Percentiles rank a stretch among this genome's conserved stretches.
phyloP scores from a whole-genome alignment of 1,284 basidiomycete genomes.

The Thelephora terrestris region DNA sequence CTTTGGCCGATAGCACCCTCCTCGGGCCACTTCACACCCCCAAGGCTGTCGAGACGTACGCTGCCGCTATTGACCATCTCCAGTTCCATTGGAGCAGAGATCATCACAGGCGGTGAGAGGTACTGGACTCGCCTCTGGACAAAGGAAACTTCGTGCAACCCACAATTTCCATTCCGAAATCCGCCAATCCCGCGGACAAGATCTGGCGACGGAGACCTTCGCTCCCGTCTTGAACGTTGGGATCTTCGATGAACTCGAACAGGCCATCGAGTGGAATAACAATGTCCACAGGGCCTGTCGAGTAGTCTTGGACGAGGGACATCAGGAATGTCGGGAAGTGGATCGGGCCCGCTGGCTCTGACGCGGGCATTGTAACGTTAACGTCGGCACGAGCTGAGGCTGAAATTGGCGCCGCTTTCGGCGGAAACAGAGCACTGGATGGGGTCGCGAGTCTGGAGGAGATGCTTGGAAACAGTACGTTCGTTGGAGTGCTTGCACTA shows the following conservation, averaged over 20 bases:
- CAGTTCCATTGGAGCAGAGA: conserved; percentile 60
- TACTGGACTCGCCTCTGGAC: conserved; percentile 39
- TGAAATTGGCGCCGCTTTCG: conserved; percentile 88
- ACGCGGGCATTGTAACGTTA: conserved; percentile 87
- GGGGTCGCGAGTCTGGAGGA: conserved; percentile 94
- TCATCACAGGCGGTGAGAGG: conserved; percentile 60
- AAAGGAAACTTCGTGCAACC: conserved; percentile 85
- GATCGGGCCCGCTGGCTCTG: conserved; percentile 83
- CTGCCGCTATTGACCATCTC: conserved; percentile 53
- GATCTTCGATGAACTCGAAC: conserved; percentile 83
- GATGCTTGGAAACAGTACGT: conserved; percentile 96
- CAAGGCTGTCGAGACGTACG: conserved; percentile 58
- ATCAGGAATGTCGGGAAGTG: conserved; percentile 78
- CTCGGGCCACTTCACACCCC: conserved; percentile 82
- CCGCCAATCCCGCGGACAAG: conserved; percentile 36
- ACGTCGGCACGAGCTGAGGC: conserved; percentile 91
- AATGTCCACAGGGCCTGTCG: conserved; percentile 85
- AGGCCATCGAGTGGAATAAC: conserved; percentile 92
- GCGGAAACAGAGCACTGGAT: conserved; percentile 88
- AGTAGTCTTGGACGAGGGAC: conserved; percentile 88
- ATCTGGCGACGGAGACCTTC: conserved; percentile 83
- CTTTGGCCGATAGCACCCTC: conserved; percentile 62
- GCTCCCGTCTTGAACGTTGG: conserved; percentile 82
- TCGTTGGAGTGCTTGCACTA: conserved; percentile 81
- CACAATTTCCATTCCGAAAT: conserved; percentile 66